These are phyloP conservation scores for Alternaria alternata DNA, from an alignment of 2,329 filamentous ascomycete genomes.

Conservation along the genomic window DNA sequence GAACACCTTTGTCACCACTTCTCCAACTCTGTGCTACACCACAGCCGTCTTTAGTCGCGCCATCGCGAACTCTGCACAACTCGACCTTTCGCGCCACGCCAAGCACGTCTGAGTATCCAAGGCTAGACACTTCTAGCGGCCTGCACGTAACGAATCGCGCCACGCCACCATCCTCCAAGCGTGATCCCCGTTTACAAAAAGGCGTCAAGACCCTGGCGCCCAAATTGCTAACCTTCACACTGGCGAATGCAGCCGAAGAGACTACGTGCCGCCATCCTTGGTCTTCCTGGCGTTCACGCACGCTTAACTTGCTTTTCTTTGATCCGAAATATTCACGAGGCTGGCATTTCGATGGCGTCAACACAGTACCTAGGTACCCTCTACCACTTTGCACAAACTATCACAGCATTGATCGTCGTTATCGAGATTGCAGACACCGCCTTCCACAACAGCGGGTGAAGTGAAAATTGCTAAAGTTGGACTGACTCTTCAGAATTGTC, in stretches of 20 bases:
- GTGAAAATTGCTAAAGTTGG: conserved; percentile 32
- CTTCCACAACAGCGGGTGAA: conserved; percentile 23
- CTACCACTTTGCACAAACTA: conserved; percentile 1
- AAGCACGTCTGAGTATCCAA: conserved; percentile 33
- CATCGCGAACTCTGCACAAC: conserved; percentile 41
- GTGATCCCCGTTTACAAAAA: conserved; percentile 41
- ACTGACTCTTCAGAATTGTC: conserved; percentile 24
- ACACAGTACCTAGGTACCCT: neutral
- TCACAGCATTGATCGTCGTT: conserved; percentile 26
- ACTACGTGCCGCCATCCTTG: conserved; percentile 23
- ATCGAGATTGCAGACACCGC: conserved; percentile 31
- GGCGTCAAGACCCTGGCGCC: conserved; percentile 33
- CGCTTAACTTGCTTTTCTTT: conserved; percentile 16
- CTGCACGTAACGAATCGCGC: conserved; percentile 30
- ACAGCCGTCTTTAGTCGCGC: conserved; percentile 20
- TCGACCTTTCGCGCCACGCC: conserved; percentile 31
- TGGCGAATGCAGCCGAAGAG: conserved; percentile 15
- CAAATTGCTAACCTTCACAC: conserved; percentile 11
- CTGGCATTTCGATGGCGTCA: neutral
- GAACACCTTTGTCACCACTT: conserved; percentile 17
- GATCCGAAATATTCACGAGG: conserved; percentile 6
- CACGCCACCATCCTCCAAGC: conserved; percentile 26
- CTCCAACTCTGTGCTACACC: conserved; percentile 23
- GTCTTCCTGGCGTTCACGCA: conserved; percentile 10
- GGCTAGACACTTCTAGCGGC: conserved; percentile 36